These are phyloP conservation scores for Leccinum subgranulosum DNA, from an alignment of 768 basidiomycete species.

Conservation along the genomic window DNA sequence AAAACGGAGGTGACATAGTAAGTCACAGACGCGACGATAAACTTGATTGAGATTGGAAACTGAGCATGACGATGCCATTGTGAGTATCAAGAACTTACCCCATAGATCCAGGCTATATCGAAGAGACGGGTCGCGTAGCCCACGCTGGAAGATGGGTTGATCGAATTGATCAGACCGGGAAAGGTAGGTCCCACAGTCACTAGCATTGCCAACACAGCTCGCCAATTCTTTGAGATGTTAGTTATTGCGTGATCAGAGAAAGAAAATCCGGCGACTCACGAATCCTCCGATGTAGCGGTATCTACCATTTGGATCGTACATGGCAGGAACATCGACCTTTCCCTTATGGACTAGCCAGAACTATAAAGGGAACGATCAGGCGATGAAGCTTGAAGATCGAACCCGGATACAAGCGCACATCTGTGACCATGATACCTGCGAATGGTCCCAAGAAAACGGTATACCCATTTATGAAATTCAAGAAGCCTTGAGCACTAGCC, in stretches of 20 bases:
- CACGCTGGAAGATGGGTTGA: conserved; percentile 62
- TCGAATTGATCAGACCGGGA: conserved; percentile 74
- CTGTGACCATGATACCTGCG: conserved; percentile 66
- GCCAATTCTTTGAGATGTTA: conserved; percentile 63
- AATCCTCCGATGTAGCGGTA: conserved; percentile 77
- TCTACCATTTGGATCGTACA: conserved; percentile 77
- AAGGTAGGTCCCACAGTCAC: conserved; percentile 68
- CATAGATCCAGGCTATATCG: conserved; percentile 74
- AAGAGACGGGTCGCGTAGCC: conserved; percentile 57
- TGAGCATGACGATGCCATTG: not conserved
- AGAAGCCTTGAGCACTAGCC: conserved; percentile 58
- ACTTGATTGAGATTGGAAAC: conserved; percentile 9
- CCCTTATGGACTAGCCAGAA: conserved; percentile 76
- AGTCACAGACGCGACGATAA: conserved; percentile 21
- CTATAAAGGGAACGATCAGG: conserved; percentile 30
- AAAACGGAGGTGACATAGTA: conserved; percentile 26
- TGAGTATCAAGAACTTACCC: conserved; percentile 41
- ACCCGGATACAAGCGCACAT: conserved; percentile 37
- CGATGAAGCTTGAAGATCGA: not conserved
- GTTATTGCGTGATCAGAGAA: not conserved
- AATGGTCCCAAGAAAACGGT: conserved; percentile 86
- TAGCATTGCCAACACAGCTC: conserved; percentile 68
- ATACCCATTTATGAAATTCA: conserved; percentile 81
- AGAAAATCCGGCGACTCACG: conserved; percentile 41
- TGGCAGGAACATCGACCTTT: conserved; percentile 75